Conservation (phyloP, 2,329 filamentous ascomycete genomes). For the Chaetomiaceae sp. region DNA sequence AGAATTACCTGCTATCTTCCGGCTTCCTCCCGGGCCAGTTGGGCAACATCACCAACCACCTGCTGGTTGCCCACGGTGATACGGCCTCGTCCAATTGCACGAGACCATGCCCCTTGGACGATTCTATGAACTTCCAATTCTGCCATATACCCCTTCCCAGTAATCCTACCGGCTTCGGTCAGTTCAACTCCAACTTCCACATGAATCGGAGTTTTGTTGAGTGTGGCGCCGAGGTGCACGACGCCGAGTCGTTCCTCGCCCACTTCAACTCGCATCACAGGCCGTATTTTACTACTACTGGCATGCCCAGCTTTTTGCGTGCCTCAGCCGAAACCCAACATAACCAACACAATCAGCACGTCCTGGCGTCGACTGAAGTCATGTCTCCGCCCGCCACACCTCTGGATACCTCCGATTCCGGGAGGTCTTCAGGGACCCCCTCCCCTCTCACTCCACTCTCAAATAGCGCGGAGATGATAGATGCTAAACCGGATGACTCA, state of each 20-base stretch:
- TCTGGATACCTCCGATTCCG: slow-evolving; percentile 25
- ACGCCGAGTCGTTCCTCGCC: slow-evolving; percentile 25
- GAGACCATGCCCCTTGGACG: slow-evolving; percentile 25
- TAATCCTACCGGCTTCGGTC: slow-evolving; percentile 14
- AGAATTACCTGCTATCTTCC: slow-evolving; percentile 15
- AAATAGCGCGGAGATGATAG: slow-evolving; percentile 22
- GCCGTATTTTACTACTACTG: slow-evolving; percentile 18
- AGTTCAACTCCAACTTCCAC: slow-evolving; percentile 20
- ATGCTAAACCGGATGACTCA: slow-evolving; percentile 13
- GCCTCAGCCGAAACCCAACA: background rate
- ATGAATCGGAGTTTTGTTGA: slow-evolving; percentile 20
- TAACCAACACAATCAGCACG: background rate
- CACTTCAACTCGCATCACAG: slow-evolving; percentile 29
- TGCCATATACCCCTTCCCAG: slow-evolving; percentile 26
- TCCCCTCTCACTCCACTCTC: slow-evolving; percentile 27
- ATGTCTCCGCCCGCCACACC: slow-evolving; percentile 24
- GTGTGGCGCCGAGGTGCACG: slow-evolving; percentile 26
- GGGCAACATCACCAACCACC: slow-evolving; percentile 24
- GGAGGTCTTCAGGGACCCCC: slow-evolving; percentile 22
- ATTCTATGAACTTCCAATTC: slow-evolving; percentile 24
- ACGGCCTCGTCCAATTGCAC: slow-evolving; percentile 22
- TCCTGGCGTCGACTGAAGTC: slow-evolving; percentile 17
- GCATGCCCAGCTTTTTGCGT: background rate
- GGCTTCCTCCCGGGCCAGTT: slow-evolving; percentile 16
- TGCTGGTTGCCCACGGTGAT: slow-evolving; percentile 25